phyloP scores from a whole-genome alignment of 2,329 filamentous ascomycete species.

The Trichoderma koningiopsis region DNA sequence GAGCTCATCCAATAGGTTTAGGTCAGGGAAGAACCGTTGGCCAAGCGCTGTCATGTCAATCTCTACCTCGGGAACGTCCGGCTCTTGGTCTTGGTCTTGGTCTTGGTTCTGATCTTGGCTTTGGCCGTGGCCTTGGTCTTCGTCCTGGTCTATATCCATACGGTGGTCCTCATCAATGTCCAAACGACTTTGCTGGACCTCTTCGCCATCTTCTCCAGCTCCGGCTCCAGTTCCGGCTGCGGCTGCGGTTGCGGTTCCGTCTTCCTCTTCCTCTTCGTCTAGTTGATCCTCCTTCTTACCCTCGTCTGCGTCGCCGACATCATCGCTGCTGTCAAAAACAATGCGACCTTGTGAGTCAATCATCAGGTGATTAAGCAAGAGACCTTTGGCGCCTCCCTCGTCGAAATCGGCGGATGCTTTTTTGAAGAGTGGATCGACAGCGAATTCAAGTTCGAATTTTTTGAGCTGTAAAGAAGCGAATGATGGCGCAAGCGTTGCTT shows the following conservation, averaged over 20 bases:
- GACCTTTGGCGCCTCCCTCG: conserved; percentile 92
- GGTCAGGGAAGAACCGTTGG: conserved; percentile 81
- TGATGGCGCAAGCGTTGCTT: conserved; percentile 87
- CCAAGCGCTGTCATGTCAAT: conserved; percentile 79
- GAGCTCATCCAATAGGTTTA: conserved; percentile 75
- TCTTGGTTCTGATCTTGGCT: conserved; percentile 50
- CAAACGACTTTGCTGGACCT: conserved; percentile 35
- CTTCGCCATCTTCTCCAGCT: conserved; percentile 39
- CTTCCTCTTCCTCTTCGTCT: conserved; percentile 44
- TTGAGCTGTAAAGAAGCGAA: conserved; percentile 90
- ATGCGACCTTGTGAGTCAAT: conserved; percentile 92
- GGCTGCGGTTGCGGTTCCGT: conserved; percentile 31
- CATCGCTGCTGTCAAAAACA: conserved; percentile 97
- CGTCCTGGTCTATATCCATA: neutral
- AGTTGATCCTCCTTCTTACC: conserved; percentile 44
- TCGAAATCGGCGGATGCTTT: conserved; percentile 98
- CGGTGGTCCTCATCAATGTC: conserved; percentile 49
- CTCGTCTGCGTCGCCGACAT: conserved; percentile 58
- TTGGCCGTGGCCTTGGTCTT: conserved; percentile 45
- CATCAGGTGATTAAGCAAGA: conserved; percentile 93
- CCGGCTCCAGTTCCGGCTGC: conserved; percentile 41
- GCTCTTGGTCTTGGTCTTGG: conserved; percentile 47
- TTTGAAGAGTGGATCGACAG: conserved; percentile 97
- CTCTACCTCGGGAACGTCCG: conserved; percentile 58
- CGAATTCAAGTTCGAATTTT: conserved; percentile 96